These are phyloP conservation scores for Sicyos edulis DNA, from an alignment of 306 rosid species.

Conservation along the genomic window DNA sequence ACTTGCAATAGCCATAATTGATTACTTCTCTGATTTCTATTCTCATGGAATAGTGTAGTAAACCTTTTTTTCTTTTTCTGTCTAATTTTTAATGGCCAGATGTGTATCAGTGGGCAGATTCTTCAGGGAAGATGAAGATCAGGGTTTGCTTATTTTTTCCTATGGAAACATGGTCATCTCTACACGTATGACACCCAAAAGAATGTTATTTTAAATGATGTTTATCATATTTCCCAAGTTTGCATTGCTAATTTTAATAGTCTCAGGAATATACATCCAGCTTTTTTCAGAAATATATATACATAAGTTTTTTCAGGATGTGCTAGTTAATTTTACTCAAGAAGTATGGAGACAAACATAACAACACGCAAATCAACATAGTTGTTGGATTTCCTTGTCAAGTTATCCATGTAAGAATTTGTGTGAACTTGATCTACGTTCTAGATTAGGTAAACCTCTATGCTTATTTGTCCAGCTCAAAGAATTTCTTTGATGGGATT, in stretches of 20 bases:
- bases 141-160: conserved; percentile 83
- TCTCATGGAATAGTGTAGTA: not conserved
- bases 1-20: conserved; percentile 9
- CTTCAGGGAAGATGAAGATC: conserved; percentile 64
- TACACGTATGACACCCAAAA: conserved; percentile 42
- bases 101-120: conserved; percentile 81
- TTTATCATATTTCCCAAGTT: conserved; percentile 1
- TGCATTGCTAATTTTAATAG: not conserved
- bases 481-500: not conserved
- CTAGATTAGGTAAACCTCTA: not conserved
- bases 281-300: too few species aligned
- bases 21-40: conserved; percentile 12
- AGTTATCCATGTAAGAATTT: not conserved
- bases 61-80: conserved; percentile 4
- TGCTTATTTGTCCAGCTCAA: not conserved
- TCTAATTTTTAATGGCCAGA: conserved; percentile 41
- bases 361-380: not conserved
- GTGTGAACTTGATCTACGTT: conserved; percentile 12
- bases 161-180: conserved; percentile 62
- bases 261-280: not conserved
- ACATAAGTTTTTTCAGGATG: too few species aligned
- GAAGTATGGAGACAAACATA: not conserved
- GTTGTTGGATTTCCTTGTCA: not conserved
- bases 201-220: conserved; percentile 16
- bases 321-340: conserved; percentile 14